A percentile compares a stretch with the other conserved stretches of the same genome.
Conservation (phyloP, 2,329 filamentous ascomycete genomes). For the Ceratocystis alfenasii region DNA sequence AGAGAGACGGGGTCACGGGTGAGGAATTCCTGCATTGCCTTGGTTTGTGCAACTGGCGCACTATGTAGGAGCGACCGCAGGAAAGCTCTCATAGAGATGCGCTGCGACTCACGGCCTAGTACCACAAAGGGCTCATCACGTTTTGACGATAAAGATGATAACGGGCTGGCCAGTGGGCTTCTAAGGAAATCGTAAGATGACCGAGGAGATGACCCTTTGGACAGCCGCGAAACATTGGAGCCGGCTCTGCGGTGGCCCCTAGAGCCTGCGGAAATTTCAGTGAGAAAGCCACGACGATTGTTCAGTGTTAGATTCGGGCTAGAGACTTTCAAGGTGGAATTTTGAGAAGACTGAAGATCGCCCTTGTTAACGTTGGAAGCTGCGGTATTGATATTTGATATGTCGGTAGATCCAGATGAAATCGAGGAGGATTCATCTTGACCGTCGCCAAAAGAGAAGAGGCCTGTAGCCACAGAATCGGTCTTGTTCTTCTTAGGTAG, state of each 20-base stretch:
- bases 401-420: conserved; percentile 65
- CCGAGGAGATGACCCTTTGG: conserved; percentile 21
- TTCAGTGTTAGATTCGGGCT: conserved; percentile 8
- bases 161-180: conserved; percentile 19
- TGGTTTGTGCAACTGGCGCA: conserved; percentile 68
- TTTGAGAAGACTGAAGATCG: not conserved
- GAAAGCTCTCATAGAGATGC: conserved; percentile 83
- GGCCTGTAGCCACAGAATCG: conserved; percentile 50
- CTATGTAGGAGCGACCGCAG: conserved; percentile 78
- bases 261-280: not conserved
- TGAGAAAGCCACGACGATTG: conserved; percentile 3
- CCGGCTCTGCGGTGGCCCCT: conserved; percentile 26
- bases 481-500: conserved; percentile 87
- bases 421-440: conserved; percentile 70
- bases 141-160: conserved; percentile 17
- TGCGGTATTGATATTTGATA: conserved; percentile 28
- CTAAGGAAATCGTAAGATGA: conserved; percentile 21
- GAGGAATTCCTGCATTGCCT: conserved; percentile 74
- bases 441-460: conserved; percentile 43
- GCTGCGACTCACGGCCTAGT: conserved; percentile 76
- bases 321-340: not conserved
- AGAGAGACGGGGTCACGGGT: conserved; percentile 58
- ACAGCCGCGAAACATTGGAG: conserved; percentile 23
- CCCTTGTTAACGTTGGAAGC: conserved; percentile 10
- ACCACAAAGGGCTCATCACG: conserved; percentile 20